Evolutionary conservation across 2,329 filamentous ascomycete genomes (phyloP).

Genomic region (Eurotiales sp.): DNA sequence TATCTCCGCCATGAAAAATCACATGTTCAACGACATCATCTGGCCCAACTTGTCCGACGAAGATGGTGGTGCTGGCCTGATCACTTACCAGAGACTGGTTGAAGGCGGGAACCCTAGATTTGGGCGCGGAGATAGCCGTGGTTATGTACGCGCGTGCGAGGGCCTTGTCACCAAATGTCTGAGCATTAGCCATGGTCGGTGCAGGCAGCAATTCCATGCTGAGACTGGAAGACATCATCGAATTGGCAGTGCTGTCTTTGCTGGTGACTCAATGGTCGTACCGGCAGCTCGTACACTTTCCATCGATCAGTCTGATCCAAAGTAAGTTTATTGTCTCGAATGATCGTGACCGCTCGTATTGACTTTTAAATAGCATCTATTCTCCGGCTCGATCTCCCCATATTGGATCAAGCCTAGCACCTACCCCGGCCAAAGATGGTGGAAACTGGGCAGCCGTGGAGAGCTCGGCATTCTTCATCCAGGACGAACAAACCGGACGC

Average conservation of each 20-base stretch:
- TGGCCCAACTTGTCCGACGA: conserved; percentile 98
- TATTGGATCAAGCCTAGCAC: conserved; percentile 10
- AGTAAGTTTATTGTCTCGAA: conserved; percentile 21
- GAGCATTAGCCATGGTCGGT: conserved; percentile 85
- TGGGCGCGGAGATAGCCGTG: conserved; percentile 72
- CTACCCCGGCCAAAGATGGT: conserved; percentile 17
- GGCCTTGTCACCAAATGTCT: conserved; percentile 85
- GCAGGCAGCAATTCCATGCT: conserved; percentile 64
- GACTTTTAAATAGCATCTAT: conserved; percentile 22
- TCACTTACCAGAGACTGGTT: conserved; percentile 83
- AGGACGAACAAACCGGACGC: conserved; percentile 63
- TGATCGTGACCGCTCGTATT: too few species aligned
- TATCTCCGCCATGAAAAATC: conserved; percentile 85
- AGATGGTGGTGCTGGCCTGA: conserved; percentile 85
- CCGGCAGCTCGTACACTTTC: conserved; percentile 28
- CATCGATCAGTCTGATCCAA: conserved; percentile 28
- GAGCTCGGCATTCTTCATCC: conserved; percentile 90
- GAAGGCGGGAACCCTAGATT: conserved; percentile 84
- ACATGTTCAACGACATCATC: conserved; percentile 97
- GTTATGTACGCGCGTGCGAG: conserved; percentile 85
- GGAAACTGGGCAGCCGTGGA: conserved; percentile 47
- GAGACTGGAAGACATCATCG: conserved; percentile 56
- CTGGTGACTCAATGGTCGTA: conserved; percentile 48
- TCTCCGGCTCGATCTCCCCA: conserved; percentile 30
- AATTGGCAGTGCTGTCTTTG: conserved; percentile 42